Evolutionary conservation across 495 filamentous ascomycete species (phyloP).

Genomic region (Pseudoneurospora amorphoporcata): DNA sequence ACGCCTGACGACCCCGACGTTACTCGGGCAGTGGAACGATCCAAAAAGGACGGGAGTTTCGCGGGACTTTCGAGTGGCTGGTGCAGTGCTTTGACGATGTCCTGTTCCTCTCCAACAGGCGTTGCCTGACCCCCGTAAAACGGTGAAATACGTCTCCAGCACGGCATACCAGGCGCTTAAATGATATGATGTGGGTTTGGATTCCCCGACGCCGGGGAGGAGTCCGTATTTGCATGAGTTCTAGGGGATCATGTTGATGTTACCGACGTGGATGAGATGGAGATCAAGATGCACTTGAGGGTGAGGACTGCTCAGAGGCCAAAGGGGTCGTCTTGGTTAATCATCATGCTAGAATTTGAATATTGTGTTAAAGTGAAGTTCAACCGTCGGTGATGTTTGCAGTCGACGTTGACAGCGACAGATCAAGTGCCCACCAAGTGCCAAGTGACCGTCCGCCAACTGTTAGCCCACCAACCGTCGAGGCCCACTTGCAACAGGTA

Average conservation of each 20-base stretch:
- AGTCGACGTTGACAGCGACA: neutral
- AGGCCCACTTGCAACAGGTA: no score
- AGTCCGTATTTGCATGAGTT: neutral
- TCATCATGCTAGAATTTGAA: neutral
- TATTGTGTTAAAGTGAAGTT: neutral
- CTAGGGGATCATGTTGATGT: neutral
- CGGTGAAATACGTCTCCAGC: no score
- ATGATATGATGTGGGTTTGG: neutral
- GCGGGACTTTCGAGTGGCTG: no score
- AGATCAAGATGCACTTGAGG: neutral
- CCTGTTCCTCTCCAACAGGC: no score
- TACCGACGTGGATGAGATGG: neutral
- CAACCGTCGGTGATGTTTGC: neutral
- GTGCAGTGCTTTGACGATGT: no score
- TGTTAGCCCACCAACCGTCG: neutral
- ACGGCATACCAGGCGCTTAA: no score
- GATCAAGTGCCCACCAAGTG: neutral
- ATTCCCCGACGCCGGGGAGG: neutral
- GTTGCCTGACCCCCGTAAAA: no score
- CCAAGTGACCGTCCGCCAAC: neutral
- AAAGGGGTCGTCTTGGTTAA: neutral
- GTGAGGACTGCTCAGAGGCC: neutral
- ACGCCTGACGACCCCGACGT: no score
- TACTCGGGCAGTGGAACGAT: no score
- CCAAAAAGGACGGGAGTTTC: no score